Conservation (phyloP, 192 early-diverging fungal species). For the Kappamyces sp. region DNA sequence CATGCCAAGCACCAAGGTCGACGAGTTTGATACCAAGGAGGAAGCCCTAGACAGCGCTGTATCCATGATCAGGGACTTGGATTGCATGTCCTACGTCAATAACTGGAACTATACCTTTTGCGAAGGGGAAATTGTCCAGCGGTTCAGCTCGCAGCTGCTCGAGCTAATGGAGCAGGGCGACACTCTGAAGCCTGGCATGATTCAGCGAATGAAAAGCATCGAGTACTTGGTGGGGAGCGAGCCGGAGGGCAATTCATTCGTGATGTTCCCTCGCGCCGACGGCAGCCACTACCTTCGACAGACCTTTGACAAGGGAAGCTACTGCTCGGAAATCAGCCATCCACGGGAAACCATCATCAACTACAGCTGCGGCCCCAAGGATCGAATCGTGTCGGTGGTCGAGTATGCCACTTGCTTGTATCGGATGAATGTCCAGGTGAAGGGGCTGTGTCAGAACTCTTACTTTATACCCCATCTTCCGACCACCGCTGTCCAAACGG, state of each 20-base stretch:
- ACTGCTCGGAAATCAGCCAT: not conserved
- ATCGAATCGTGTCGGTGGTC: constrained; percentile 5
- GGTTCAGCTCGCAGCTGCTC: no score
- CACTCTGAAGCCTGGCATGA: not conserved
- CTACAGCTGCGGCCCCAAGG: not conserved
- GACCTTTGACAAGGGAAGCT: constrained; percentile 1
- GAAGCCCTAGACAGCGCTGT: no score
- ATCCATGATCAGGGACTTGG: no score
- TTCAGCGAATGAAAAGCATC: constrained; percentile 3
- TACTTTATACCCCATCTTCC: no score
- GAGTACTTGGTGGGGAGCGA: not conserved
- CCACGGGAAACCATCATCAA: not conserved
- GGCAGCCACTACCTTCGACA: constrained; percentile 1
- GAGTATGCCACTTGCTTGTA: constrained; percentile 9
- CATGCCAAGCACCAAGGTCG: no score
- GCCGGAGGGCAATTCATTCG: not conserved
- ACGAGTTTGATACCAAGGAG: no score
- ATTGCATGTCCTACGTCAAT: no score
- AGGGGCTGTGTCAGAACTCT: constrained; percentile 2
- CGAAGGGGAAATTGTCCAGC: no score
- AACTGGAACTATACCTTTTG: no score
- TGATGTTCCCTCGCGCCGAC: constrained; percentile 1
- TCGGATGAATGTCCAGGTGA: constrained; percentile 1
- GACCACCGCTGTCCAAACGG: no score
- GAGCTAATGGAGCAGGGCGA: no score